Evolutionary conservation across 2,329 filamentous ascomycete species (phyloP).

Genomic region (Nemania bipapillata): DNA sequence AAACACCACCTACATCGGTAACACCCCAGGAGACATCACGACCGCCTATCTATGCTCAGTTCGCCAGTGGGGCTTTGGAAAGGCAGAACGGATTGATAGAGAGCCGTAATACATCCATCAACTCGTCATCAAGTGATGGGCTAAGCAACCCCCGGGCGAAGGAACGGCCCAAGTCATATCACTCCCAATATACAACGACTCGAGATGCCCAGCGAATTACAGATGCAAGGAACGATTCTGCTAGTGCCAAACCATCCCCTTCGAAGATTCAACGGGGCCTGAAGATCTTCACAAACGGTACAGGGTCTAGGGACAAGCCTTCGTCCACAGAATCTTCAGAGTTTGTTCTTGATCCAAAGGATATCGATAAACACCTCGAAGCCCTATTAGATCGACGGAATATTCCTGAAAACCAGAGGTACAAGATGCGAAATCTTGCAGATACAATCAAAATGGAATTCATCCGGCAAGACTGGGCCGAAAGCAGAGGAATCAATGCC

Average conservation of each 20-base stretch:
- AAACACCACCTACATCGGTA: conserved; percentile 66
- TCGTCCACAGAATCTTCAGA: conserved; percentile 61
- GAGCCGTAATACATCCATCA: conserved; percentile 32
- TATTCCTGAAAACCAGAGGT: conserved; percentile 91
- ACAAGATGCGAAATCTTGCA: conserved; percentile 91
- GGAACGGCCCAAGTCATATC: conserved; percentile 64
- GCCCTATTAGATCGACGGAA: conserved; percentile 83
- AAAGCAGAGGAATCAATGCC: conserved; percentile 66
- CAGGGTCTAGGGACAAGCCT: conserved; percentile 56
- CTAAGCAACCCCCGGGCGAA: conserved; percentile 50
- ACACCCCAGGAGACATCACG: conserved; percentile 57
- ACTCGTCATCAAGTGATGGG: conserved; percentile 37
- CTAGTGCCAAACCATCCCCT: conserved; percentile 45
- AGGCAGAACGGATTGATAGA: conserved; percentile 38
- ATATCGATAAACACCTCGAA: conserved; percentile 68
- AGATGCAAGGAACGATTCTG: conserved; percentile 38
- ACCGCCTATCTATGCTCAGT: conserved; percentile 85
- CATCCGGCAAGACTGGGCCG: conserved; percentile 86
- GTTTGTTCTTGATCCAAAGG: conserved; percentile 61
- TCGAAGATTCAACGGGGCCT: conserved; percentile 57
- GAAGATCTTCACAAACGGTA: conserved; percentile 55
- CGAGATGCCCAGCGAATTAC: conserved; percentile 36
- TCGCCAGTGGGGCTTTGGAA: conserved; percentile 59
- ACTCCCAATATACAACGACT: conserved; percentile 52
- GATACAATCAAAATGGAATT: conserved; percentile 95